These are phyloP conservation scores for Picea glauca DNA, from an alignment of 75 land plant genomes.

Conservation along the genomic window DNA sequence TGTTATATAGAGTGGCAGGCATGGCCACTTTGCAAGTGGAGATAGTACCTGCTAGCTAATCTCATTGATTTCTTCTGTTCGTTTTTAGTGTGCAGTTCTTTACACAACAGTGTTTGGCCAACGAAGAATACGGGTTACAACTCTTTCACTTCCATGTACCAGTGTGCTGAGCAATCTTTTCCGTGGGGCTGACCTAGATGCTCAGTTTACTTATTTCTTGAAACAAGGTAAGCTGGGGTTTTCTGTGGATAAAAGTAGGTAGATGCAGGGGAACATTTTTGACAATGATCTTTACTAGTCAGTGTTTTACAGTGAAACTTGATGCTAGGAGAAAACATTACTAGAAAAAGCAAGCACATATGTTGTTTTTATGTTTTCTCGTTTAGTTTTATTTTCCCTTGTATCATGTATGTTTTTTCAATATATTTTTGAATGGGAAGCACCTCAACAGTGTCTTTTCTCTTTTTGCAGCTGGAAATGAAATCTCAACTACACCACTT, in stretches of 20 bases:
- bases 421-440: background rate
- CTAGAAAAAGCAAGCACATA: background rate
- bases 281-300: slow-evolving; percentile 1
- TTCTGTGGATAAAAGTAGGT: background rate
- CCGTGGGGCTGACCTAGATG: slow-evolving; percentile 93
- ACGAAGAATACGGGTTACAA: slow-evolving; percentile 88
- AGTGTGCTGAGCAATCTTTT: slow-evolving; percentile 78
- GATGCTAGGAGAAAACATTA: background rate
- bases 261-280: background rate
- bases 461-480: slow-evolving; percentile 64
- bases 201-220: slow-evolving; percentile 85
- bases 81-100: slow-evolving; percentile 89
- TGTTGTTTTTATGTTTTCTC: background rate
- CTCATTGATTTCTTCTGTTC: background rate
- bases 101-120: slow-evolving; percentile 96
- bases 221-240: slow-evolving; percentile 67
- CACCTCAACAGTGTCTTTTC: background rate
- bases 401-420: background rate
- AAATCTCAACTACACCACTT: slow-evolving; percentile 62
- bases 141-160: slow-evolving; percentile 89
- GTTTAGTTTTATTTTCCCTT: background rate
- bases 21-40: slow-evolving; percentile 6
- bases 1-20: background rate
- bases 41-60: too few species aligned
- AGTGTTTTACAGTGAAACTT: slow-evolving; percentile 1